phyloP scores from a whole-genome alignment of 208 protist species.

The Angomonas ambiguus region DNA sequence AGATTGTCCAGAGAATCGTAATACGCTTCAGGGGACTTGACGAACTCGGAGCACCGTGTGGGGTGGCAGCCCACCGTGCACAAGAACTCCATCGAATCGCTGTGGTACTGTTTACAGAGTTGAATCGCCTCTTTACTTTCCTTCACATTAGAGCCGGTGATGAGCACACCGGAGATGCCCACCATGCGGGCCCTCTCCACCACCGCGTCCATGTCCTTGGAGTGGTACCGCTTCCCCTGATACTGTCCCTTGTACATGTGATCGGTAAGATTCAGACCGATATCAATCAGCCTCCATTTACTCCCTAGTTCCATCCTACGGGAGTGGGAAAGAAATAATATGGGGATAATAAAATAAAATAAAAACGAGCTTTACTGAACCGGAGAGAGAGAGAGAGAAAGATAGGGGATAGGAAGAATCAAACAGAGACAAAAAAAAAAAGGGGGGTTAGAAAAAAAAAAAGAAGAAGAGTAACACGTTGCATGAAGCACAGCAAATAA shows the following conservation, averaged over 20 bases:
- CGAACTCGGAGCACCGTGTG: constrained; percentile 79
- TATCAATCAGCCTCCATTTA: constrained; percentile 67
- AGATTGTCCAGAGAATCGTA: constrained; percentile 43
- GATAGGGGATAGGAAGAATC: neutral
- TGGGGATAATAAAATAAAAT: constrained; percentile 8
- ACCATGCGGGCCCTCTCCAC: constrained; percentile 39
- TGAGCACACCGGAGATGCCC: constrained; percentile 65
- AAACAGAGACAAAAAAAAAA: constrained; percentile 1
- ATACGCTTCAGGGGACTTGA: constrained; percentile 47
- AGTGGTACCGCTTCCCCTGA: constrained; percentile 44
- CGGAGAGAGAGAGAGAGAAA: constrained; percentile 1
- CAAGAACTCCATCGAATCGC: constrained; percentile 28
- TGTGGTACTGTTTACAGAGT: constrained; percentile 50
- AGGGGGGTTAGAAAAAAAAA: neutral
- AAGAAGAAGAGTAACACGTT: no score
- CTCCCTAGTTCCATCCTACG: neutral
- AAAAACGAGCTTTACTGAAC: no score
- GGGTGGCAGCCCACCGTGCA: constrained; percentile 89
- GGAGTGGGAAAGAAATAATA: constrained; percentile 5
- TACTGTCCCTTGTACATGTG: constrained; percentile 79
- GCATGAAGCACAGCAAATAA: no score
- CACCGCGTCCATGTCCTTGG: constrained; percentile 50
- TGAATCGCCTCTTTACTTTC: constrained; percentile 56
- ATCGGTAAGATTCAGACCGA: constrained; percentile 85
- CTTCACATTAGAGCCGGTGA: constrained; percentile 60